These are phyloP conservation scores for Achaetomium macrosporum DNA, from an alignment of 2,329 filamentous ascomycete genomes.

Conservation along the genomic window DNA sequence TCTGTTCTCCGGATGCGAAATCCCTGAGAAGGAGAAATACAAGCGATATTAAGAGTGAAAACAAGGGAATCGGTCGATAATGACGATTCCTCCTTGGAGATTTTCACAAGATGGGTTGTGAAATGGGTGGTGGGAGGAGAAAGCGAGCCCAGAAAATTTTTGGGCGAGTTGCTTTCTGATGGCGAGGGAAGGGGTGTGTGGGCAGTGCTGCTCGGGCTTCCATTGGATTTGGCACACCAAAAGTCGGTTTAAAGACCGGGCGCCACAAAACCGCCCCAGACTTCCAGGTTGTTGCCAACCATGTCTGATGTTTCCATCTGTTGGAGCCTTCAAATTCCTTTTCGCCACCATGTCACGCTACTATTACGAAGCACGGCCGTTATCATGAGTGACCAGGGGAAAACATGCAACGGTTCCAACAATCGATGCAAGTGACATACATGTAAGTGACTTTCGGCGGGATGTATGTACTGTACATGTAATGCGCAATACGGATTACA, in stretches of 20 bases:
- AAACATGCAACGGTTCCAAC: no score
- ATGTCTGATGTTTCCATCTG: neutral
- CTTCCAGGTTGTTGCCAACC: neutral
- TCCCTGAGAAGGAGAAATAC: constrained; percentile 21
- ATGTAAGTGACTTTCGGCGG: no score
- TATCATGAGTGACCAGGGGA: no score
- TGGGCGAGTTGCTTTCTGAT: constrained; percentile 18
- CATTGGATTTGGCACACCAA: constrained; percentile 5
- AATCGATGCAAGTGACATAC: no score
- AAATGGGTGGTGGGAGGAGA: constrained; percentile 20
- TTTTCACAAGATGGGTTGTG: constrained; percentile 22
- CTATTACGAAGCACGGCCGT: no score
- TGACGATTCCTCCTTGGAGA: constrained; percentile 22
- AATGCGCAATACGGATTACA: no score
- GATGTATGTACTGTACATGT: no score
- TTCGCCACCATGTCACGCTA: no score
- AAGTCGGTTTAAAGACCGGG: neutral
- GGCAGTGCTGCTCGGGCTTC: constrained; percentile 1
- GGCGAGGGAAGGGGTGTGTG: constrained; percentile 16
- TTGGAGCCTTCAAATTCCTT: neutral
- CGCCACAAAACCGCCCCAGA: neutral
- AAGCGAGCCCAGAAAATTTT: constrained; percentile 21
- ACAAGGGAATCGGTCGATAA: constrained; percentile 20
- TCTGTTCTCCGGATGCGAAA: constrained; percentile 19
- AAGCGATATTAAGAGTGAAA: constrained; percentile 19